Conservation (phyloP, 331 rosid genomes). For the Quercus phellos region DNA sequence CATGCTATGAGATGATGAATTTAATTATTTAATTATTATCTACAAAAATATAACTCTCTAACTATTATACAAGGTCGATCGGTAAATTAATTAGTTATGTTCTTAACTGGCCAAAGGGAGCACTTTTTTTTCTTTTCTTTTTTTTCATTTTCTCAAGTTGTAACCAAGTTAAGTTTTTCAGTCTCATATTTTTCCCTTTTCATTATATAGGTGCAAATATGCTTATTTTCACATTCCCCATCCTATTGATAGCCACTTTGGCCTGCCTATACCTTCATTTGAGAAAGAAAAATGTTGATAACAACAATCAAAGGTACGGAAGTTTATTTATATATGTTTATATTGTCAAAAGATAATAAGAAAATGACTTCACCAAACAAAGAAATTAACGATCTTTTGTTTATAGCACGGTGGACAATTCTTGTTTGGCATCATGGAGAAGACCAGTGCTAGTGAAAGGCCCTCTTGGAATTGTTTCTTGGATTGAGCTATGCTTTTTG, state of each 20-base stretch:
- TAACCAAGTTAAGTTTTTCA: background rate
- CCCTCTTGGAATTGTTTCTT: constrained; percentile 56
- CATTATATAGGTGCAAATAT: constrained; percentile 34
- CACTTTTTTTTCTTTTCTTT: no score
- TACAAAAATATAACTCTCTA: no score
- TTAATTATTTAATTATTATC: no score
- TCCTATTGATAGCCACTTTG: constrained; percentile 44
- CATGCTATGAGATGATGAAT: background rate
- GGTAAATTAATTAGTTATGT: no score
- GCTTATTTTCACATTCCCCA: constrained; percentile 54
- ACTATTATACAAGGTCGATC: no score
- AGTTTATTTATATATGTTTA: background rate
- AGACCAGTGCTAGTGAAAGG: constrained; percentile 41
- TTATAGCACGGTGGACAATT: constrained; percentile 12
- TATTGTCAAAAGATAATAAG: no score
- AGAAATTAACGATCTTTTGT: constrained; percentile 3
- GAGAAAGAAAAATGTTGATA: constrained; percentile 14
- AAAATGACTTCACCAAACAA: no score
- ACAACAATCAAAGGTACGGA: constrained; percentile 25
- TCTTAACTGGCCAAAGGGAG: no score
- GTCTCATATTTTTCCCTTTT: background rate
- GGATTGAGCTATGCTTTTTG: constrained; percentile 40
- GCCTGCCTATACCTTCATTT: constrained; percentile 47
- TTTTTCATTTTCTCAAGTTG: no score
- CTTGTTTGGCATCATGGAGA: constrained; percentile 33